Evolutionary conservation across 2,329 filamentous ascomycete genomes (phyloP), one percentile per base, ranked within the genome.

Genomic region (Talaromyces sp.): DNA sequence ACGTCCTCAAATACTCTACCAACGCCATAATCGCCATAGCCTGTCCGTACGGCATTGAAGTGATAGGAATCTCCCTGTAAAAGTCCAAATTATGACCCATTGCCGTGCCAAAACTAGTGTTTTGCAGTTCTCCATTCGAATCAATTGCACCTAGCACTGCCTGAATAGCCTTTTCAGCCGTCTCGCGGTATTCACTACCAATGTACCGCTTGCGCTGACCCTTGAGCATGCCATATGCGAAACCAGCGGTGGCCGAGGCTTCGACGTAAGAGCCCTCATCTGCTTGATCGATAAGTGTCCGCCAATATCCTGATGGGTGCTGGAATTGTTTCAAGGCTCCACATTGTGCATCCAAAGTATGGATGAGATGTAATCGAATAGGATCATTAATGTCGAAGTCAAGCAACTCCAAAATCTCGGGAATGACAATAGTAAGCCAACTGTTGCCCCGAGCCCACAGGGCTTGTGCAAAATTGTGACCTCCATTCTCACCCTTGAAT

Each of bases 21-120:
- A 93, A 75, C 0, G 89, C 88, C 88, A 93, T 92, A 68, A 93
- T 92, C 0, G 89, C 90, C 90, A 93, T 93, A 0, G 90, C 89
- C 75, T 93, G 91, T 0, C 91, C 91, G 71, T 93, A 93, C 7
- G 90, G 91, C 91, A 93, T 94, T 70, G 88, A 89, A 2, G 91
- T 94, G 67, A 89, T 78, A 1, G 87, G 84, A 65, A 94, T 93
- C 68, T 91, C 85, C 76, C 90, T 89, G 73, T 94, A 93, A 75
- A 92, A 89, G 77, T 93, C 86, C 73, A 93, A 75, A 65, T 85
- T 84, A 68, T 86, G 82, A 0, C 91, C 91, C 90, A 94, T 93
- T 0, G 82, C 89, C 0, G 91, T 94, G 0, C 91, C 91, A 72
- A 93, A 94, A 69, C 89, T 92, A 1, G 89, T 90, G 72, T 92